Base-by-base conservation (phyloP, 495 filamentous ascomycete species). In the Rhizodiscina lignyota region DNA sequence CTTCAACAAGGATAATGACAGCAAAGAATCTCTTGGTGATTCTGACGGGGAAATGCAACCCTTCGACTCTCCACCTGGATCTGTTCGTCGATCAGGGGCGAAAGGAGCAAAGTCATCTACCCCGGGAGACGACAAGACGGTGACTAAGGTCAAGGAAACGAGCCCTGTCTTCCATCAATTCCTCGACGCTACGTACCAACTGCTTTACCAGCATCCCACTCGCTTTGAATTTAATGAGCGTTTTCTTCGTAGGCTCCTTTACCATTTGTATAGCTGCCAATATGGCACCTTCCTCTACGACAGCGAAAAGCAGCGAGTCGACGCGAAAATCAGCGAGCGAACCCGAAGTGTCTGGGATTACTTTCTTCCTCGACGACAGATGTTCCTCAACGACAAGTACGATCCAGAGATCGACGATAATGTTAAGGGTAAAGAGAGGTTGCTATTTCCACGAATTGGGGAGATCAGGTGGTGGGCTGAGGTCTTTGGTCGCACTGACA, bases 81-180 rank as follows among this genome's bases (percentile, higher is more conserved):
- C n/a, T n/a, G n/a, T n/a, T n/a, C n/a, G n/a, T n/a, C n/a, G n/a
- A n/a, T n/a, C n/a, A n/a, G n/a, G n/a, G n/a, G n/a, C n/a, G n/a
- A n/a, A n/a, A n/a, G n/a, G n/a, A n/a, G 21, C 35, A 0, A 34
- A 18, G 17, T 15, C 44, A 52, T 54, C 37, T 52, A 33, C 48
- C 23, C 30, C 58, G 6, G 47, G 44, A 26, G 48, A 45, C 12
- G 48, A 59, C 1, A 48, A 51, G 24, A 31, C 41, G 17, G 51
- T 63, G n/a, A 77, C 70, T 5, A 77, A 74, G 42, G 62, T 68
- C 19, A 93, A 83, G 38, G 86, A 96, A 51, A 82, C 87, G 2
- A 85, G 79, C n/a, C 91, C 91, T 0, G 77, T 96, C 10, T 96
- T 99, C 58, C 91, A 99, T 47, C 91, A 99, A 52, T 99, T 96